Base-by-base conservation (phyloP, 352 stramenopile species). In the Phytophthora macrochlamydospora region DNA sequence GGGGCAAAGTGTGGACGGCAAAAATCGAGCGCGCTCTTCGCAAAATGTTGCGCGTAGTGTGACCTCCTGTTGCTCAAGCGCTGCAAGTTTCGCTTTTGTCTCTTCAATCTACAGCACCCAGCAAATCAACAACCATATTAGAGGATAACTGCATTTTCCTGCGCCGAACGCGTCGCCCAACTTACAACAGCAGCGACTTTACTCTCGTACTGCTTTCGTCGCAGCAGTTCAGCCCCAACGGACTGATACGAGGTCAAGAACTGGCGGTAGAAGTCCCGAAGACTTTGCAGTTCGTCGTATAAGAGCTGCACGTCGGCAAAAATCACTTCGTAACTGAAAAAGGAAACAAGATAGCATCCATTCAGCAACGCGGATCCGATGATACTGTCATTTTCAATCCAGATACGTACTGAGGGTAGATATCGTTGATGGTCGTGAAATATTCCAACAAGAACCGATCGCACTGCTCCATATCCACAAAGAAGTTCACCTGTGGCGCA, bases 401-500 rank as follows among this genome's bases (percentile, higher is more conserved):
- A 13, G 24, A 14, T 50, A 76, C 81, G 52, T 65, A 95, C 84
- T 92, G 78, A 12, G 83, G 78, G 42, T 91, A 81, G 13, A 92
- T 87, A 51, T 94, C 85, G 66, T 94, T 93, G 74, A 95, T 94
- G 6, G 78, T 91, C 7, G 83, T 89, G 59, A 94, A 95, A 29
- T 92, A 92, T 28, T 80, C 65, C 18, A 93, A 54, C 33, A 95
- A 72, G 32, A 89, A 89, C 2, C 85, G 81, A 55, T 95, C 87
- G 46, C 87, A 94, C 64, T 95, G 87, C 75, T 95, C 87, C 85
- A 94, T 95, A 58, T 95, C 86, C 42, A 95, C 85, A 51, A 94
- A 95, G 53, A 91, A 93, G 13, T 71, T 77, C 31, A 94, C 84
- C 83, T 89, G 44, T 48, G 30, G 51, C 6, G 38, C 13, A 59